Conservation (phyloP, 1,284 basidiomycete genomes). For the Sporisorium graminicola region DNA sequence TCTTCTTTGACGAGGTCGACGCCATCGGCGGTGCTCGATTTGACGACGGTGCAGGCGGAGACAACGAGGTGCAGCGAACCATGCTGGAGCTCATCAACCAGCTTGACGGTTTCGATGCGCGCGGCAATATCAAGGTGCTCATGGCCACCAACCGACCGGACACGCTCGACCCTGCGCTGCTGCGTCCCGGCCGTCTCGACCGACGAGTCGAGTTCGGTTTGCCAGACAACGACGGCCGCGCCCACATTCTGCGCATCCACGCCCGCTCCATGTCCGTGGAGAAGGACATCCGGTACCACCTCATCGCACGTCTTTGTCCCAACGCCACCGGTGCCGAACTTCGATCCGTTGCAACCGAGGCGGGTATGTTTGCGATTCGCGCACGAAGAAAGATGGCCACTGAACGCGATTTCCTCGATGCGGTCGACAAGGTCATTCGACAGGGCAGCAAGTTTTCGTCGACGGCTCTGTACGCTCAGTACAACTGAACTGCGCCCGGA, state of each 20-base stretch:
- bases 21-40: constrained; percentile 99
- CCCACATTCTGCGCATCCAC: constrained; percentile 96
- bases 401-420: constrained; percentile 96
- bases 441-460: constrained; percentile 96
- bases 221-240: constrained; percentile 94
- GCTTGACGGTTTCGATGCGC: constrained; percentile 96
- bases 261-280: constrained; percentile 97
- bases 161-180: constrained; percentile 94
- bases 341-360: constrained; percentile 95
- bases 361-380: constrained; percentile 99
- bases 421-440: constrained; percentile 97
- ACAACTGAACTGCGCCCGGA: constrained; percentile 29
- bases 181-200: constrained; percentile 96
- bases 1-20: constrained; percentile 99
- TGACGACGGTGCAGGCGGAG: constrained; percentile 97
- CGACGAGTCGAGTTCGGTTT: constrained; percentile 94
- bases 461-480: constrained; percentile 65
- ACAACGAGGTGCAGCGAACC: constrained; percentile 99
- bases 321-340: constrained; percentile 98
- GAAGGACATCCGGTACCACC: constrained; percentile 95
- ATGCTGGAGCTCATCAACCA: constrained; percentile 99
- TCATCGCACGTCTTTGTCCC: constrained; percentile 95
- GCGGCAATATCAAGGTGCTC: constrained; percentile 99
- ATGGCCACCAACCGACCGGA: constrained; percentile 99
- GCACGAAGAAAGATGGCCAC: constrained; percentile 96